Conservation (phyloP, 2,329 filamentous ascomycete genomes). For the Coniochaeta hoffmannii region DNA sequence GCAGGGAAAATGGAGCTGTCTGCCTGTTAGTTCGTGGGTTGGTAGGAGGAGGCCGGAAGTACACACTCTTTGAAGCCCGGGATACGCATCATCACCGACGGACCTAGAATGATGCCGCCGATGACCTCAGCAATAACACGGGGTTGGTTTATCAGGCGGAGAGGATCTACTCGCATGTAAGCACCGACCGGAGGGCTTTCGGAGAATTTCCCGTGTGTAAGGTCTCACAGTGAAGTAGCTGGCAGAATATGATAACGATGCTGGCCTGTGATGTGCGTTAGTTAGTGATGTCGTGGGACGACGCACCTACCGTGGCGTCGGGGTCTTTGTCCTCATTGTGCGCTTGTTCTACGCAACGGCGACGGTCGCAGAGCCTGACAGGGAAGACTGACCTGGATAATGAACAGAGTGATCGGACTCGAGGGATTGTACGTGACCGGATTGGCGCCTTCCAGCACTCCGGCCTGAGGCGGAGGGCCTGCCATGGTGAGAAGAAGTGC, state of each 20-base stretch:
- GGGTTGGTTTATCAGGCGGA: constrained; percentile 44
- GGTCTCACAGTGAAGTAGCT: constrained; percentile 51
- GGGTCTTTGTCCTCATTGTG: not conserved
- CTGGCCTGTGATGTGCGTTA: constrained; percentile 22
- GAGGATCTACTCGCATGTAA: constrained; percentile 11
- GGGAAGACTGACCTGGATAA: constrained; percentile 50
- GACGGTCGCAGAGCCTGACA: not conserved
- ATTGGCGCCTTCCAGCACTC: constrained; percentile 58
- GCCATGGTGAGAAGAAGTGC: constrained; percentile 7
- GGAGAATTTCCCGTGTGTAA: not conserved
- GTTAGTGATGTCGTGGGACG: not conserved
- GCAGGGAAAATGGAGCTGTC: constrained; percentile 61
- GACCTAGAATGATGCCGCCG: constrained; percentile 72
- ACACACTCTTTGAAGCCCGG: constrained; percentile 58
- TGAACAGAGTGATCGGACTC: constrained; percentile 62
- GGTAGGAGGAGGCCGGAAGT: not conserved
- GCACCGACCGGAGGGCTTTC: not conserved
- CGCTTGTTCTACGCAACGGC: not conserved
- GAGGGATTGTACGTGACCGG: constrained; percentile 54
- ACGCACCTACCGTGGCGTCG: not conserved
- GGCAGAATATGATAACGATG: constrained; percentile 70
- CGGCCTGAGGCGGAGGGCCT: constrained; percentile 25
- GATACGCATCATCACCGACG: constrained; percentile 81
- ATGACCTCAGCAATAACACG: constrained; percentile 75
- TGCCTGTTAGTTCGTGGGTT: constrained; percentile 13